These are phyloP conservation scores for Oryza meyeriana DNA, from an alignment of 176 grass and related monocot species.

Conservation along the genomic window DNA sequence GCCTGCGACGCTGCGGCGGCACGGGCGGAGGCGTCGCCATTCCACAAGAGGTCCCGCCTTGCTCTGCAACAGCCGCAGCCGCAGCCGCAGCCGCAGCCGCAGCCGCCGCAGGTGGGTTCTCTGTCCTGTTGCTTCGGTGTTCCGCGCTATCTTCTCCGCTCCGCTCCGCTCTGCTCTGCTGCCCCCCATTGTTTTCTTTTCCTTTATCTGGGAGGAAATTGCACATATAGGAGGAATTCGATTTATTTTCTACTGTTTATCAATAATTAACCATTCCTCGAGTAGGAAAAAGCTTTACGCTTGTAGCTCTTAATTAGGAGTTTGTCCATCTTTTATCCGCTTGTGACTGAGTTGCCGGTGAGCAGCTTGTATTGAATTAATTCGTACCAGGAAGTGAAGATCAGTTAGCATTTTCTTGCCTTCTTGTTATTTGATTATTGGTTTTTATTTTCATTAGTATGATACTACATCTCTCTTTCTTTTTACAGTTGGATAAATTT, in stretches of 20 bases:
- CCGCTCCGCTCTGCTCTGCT: too few species aligned
- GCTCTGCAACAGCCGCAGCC: not conserved
- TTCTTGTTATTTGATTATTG: not conserved
- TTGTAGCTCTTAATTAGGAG: not conserved
- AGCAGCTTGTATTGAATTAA: not conserved
- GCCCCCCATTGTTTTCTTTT: too few species aligned
- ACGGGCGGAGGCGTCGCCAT: slow-evolving; percentile 18
- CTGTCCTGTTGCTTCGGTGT: not conserved
- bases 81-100: too few species aligned
- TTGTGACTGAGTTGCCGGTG: not conserved
- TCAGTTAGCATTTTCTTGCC: not conserved
- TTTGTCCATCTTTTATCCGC: not conserved
- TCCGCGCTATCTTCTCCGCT: too few species aligned
- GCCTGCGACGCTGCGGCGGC: not conserved
- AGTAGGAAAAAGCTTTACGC: too few species aligned
- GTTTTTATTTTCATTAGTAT: not conserved
- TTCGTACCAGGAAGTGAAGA: not conserved
- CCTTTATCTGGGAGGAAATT: too few species aligned
- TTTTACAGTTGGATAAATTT: not conserved
- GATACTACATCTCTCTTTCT: too few species aligned
- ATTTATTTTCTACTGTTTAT: too few species aligned
- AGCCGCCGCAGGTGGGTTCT: slow-evolving; percentile 11
- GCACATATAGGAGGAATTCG: too few species aligned
- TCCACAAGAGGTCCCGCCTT: slow-evolving; percentile 50
- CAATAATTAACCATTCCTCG: too few species aligned